Evolutionary conservation across 1,284 basidiomycete species (phyloP).

Genomic region (Ceratobasidium sp.): DNA sequence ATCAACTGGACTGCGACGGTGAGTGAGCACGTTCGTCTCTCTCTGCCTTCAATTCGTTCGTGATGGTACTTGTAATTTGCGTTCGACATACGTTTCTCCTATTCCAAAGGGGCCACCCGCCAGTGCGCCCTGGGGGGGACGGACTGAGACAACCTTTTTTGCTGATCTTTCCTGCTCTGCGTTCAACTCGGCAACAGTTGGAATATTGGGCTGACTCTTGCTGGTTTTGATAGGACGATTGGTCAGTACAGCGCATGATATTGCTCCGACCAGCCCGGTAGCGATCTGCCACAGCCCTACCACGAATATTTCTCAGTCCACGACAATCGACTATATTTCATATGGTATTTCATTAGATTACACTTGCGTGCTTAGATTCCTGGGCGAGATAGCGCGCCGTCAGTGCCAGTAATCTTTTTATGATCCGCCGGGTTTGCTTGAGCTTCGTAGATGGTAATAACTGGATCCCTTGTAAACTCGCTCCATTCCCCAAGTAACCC

Average conservation of each 20-base stretch:
- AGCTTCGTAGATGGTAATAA: conserved; percentile 79
- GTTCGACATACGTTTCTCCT: conserved; percentile 67
- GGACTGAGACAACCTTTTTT: conserved; percentile 69
- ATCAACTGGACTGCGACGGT: conserved; percentile 1
- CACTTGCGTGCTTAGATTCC: conserved; percentile 35
- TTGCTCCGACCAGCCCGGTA: no score
- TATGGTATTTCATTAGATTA: neutral
- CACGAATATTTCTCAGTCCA: no score
- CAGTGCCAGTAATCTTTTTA: conserved; percentile 75
- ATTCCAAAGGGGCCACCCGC: conserved; percentile 72
- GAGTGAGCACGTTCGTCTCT: conserved; percentile 17
- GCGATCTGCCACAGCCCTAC: no score
- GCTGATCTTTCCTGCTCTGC: no score
- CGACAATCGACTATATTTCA: neutral
- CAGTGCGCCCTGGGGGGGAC: conserved; percentile 68
- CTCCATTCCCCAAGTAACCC: conserved; percentile 82
- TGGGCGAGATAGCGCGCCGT: conserved; percentile 50
- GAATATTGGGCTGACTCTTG: no score
- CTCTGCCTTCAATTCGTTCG: conserved; percentile 37
- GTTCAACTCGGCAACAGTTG: no score
- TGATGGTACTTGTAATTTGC: conserved; percentile 84
- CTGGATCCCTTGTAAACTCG: conserved; percentile 66
- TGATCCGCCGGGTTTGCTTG: conserved; percentile 82
- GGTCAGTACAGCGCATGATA: no score
- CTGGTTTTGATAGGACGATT: no score